These are phyloP conservation scores for Colletotrichum spaethianum DNA, from an alignment of 2,329 filamentous ascomycete genomes.

Conservation along the genomic window DNA sequence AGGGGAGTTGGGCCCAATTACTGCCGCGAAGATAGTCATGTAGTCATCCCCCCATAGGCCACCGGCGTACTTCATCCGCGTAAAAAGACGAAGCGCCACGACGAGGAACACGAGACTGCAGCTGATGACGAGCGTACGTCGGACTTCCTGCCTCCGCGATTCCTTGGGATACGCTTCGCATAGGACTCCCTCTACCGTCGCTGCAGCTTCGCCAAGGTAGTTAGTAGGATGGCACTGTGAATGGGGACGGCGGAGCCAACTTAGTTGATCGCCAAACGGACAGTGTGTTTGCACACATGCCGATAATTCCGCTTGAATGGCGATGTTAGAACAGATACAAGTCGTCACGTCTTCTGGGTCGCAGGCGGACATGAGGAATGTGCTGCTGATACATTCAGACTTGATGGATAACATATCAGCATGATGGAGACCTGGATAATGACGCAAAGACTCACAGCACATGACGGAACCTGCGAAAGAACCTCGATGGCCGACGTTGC, in stretches of 20 bases:
- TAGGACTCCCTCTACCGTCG: constrained; percentile 9
- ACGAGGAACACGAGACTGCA: constrained; percentile 1
- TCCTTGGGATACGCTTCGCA: constrained; percentile 11
- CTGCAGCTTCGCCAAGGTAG: constrained; percentile 7
- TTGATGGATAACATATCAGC: not conserved
- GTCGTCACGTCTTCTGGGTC: not conserved
- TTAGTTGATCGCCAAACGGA: constrained; percentile 11
- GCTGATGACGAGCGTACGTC: constrained; percentile 9
- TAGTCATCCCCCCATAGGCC: constrained; percentile 11
- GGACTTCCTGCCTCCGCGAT: constrained; percentile 4
- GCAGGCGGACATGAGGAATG: not conserved
- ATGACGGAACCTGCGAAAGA: not conserved
- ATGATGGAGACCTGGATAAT: not conserved
- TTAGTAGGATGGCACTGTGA: not conserved
- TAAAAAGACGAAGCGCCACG: constrained; percentile 4
- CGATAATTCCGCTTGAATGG: not conserved
- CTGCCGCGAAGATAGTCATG: constrained; percentile 5
- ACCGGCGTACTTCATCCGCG: not conserved
- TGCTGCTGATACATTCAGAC: constrained; percentile 3
- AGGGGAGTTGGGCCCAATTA: not conserved
- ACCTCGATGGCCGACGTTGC: not conserved
- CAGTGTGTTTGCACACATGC: constrained; percentile 2
- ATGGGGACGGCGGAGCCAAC: not conserved
- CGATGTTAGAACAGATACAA: constrained; percentile 3
- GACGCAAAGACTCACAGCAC: not conserved